Evolutionary conservation across 495 filamentous ascomycete species (phyloP).

Genomic region (Penicillium simplicissimum): DNA sequence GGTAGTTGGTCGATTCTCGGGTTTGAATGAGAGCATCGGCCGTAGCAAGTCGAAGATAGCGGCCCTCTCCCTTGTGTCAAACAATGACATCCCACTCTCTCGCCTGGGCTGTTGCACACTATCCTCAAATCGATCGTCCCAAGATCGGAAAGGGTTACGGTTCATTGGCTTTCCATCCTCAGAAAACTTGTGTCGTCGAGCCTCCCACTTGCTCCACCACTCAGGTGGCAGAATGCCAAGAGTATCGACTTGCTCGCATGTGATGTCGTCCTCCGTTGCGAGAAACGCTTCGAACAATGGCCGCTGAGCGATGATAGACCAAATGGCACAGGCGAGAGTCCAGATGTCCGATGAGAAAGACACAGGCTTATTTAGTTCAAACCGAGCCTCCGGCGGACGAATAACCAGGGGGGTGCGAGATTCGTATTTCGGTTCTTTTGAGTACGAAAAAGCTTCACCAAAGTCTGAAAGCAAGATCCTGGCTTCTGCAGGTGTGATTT

Average conservation of each 20-base stretch:
- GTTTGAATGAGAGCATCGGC: constrained; percentile 38
- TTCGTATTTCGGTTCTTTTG: constrained; percentile 26
- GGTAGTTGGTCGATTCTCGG: constrained; percentile 31
- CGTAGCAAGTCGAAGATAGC: constrained; percentile 25
- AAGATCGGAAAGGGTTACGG: constrained; percentile 25
- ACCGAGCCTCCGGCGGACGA: constrained; percentile 28
- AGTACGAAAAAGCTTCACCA: constrained; percentile 39
- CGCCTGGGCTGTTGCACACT: constrained; percentile 28
- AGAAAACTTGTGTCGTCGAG: constrained; percentile 20
- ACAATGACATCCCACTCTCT: constrained; percentile 13
- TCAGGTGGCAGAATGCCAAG: constrained; percentile 36
- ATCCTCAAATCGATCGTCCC: constrained; percentile 31
- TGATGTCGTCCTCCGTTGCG: constrained; percentile 36
- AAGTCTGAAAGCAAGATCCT: constrained; percentile 41
- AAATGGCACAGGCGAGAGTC: constrained; percentile 32
- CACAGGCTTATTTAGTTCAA: constrained; percentile 23
- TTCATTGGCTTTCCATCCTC: constrained; percentile 30
- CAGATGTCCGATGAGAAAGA: constrained; percentile 37
- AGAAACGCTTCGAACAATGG: constrained; percentile 32
- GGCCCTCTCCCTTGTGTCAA: constrained; percentile 30
- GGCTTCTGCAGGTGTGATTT: constrained; percentile 26
- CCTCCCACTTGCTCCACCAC: constrained; percentile 28
- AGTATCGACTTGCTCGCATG: constrained; percentile 35
- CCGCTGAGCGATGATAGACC: constrained; percentile 29
- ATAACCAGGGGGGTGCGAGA: constrained; percentile 33